Evolutionary conservation across 148 eudicot species (phyloP).

Genomic region (Amaranthus hypochondriacus): DNA sequence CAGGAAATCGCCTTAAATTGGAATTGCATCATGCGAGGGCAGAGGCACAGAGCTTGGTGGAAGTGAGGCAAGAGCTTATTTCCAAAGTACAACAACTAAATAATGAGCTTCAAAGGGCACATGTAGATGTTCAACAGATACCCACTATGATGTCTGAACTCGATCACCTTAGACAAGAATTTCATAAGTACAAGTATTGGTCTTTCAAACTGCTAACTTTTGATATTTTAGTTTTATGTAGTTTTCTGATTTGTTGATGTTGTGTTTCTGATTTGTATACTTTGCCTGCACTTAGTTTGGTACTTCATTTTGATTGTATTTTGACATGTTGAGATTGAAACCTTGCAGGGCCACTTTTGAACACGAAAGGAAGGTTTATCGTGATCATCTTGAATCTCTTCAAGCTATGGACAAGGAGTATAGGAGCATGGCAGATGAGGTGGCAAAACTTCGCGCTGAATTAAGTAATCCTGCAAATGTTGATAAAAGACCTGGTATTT

Average conservation of each 20-base stretch:
- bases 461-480: conserved; percentile 48
- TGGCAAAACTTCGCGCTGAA: conserved; percentile 85
- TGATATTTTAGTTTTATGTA: background rate
- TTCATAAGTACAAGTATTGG: conserved; percentile 81
- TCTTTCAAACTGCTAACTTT: background rate
- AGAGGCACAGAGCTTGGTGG: conserved; percentile 76
- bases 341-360: conserved; percentile 80
- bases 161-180: conserved; percentile 77
- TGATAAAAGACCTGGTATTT: conserved; percentile 66
- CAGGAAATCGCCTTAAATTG: conserved; percentile 57
- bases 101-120: conserved; percentile 72
- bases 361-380: conserved; percentile 82
- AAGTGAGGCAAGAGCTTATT: conserved; percentile 74
- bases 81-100: conserved; percentile 56
- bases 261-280: background rate
- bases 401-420: conserved; percentile 97
- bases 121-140: conserved; percentile 59
- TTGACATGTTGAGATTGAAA: conserved; percentile 14
- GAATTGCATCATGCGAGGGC: conserved; percentile 77
- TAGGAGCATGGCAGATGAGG: conserved; percentile 81
- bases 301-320: background rate
- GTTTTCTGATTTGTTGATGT: conserved; percentile 1
- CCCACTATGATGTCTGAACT: conserved; percentile 76
- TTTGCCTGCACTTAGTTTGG: background rate
- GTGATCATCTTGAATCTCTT: conserved; percentile 89